Conservation (phyloP, 176 grass and related monocot genomes). For the Phoenix roebelenii region DNA sequence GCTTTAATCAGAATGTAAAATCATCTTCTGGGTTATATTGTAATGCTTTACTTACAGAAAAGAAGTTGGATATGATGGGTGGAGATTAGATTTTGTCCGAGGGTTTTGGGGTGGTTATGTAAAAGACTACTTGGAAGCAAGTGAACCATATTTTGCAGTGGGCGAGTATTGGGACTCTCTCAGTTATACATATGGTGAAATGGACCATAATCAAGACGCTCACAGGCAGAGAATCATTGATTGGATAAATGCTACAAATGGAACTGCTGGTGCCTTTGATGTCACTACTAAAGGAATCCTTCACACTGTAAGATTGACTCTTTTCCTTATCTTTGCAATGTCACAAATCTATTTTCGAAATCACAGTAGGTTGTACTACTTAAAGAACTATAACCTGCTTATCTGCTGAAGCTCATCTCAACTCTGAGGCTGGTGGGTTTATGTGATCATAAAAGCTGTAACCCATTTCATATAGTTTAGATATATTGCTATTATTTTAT, state of each 20-base stretch:
- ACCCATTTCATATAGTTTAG: no score
- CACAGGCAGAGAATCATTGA: slow-evolving; percentile 98
- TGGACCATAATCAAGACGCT: slow-evolving; percentile 49
- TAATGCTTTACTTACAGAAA: slow-evolving; percentile 41
- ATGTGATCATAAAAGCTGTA: no score
- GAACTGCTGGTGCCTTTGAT: slow-evolving; percentile 90
- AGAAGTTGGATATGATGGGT: slow-evolving; percentile 95
- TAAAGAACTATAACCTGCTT: no score
- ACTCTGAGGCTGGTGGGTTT: no score
- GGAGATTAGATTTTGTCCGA: slow-evolving; percentile 95
- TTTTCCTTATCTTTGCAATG: no score
- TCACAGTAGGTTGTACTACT: no score
- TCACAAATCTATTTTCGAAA: neutral
- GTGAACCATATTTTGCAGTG: slow-evolving; percentile 77
- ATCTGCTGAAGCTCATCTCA: no score
- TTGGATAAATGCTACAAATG: slow-evolving; percentile 96
- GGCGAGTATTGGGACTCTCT: slow-evolving; percentile 99
- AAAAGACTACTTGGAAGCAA: slow-evolving; percentile 91
- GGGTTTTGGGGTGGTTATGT: slow-evolving; percentile 99
- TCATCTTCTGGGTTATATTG: neutral
- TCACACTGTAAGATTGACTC: slow-evolving; percentile 57
- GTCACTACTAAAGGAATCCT: slow-evolving; percentile 99
- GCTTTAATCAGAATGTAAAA: no score
- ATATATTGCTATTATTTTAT: no score
- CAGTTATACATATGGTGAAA: slow-evolving; percentile 94